Evolutionary conservation across 2,329 filamentous ascomycete species (phyloP).

Genomic region (Thelonectria rubi): DNA sequence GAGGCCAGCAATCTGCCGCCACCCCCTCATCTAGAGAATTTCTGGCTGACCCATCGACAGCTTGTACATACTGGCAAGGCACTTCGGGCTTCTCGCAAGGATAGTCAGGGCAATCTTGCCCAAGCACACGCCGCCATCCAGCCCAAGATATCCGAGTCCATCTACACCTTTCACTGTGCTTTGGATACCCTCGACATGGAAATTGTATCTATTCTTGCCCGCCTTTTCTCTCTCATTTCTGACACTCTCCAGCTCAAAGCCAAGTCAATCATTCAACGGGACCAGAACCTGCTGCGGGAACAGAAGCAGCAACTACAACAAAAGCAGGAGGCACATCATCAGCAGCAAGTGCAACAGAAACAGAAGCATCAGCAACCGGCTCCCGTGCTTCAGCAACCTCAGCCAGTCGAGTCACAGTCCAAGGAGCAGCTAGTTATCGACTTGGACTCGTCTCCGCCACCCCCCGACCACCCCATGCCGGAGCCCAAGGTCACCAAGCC

Average conservation of each 20-base stretch:
- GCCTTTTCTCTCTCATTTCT: slow-evolving; percentile 10
- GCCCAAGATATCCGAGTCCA: slow-evolving; percentile 57
- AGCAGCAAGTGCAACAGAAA: slow-evolving; percentile 20
- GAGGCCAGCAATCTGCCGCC: not conserved
- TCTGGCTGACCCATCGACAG: slow-evolving; percentile 45
- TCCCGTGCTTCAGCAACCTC: slow-evolving; percentile 35
- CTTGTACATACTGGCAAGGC: slow-evolving; percentile 68
- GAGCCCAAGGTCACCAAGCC: slow-evolving; percentile 51
- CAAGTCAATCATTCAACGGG: slow-evolving; percentile 64
- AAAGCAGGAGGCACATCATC: slow-evolving; percentile 50
- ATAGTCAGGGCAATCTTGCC: slow-evolving; percentile 52
- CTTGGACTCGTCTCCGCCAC: slow-evolving; percentile 47
- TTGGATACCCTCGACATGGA: slow-evolving; percentile 66
- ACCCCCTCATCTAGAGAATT: not conserved
- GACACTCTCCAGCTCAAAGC: slow-evolving; percentile 50
- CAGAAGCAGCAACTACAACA: slow-evolving; percentile 32
- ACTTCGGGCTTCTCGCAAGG: slow-evolving; percentile 58
- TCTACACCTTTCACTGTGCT: slow-evolving; percentile 60
- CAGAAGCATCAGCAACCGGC: slow-evolving; percentile 24
- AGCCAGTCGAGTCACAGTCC: slow-evolving; percentile 48
- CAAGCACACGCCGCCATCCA: slow-evolving; percentile 47
- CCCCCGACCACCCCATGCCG: slow-evolving; percentile 46
- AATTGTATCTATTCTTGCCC: slow-evolving; percentile 55
- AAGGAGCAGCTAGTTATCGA: slow-evolving; percentile 51
- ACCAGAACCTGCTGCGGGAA: slow-evolving; percentile 55